These are phyloP conservation scores for Tolypocladium endophyticum DNA, from an alignment of 2,329 filamentous ascomycete species.

Conservation along the genomic window DNA sequence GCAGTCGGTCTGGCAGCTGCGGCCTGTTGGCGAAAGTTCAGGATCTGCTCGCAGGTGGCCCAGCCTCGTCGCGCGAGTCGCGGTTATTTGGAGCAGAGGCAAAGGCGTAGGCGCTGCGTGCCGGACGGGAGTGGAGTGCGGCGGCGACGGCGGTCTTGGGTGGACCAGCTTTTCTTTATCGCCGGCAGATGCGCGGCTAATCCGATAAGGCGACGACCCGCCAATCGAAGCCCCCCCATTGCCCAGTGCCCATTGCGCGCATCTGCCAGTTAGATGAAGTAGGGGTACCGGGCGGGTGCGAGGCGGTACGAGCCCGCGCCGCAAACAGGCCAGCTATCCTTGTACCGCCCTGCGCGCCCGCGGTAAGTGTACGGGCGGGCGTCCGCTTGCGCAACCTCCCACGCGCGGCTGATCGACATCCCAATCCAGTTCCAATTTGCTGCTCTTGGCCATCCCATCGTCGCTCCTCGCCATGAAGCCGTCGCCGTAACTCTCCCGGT, in stretches of 20 bases:
- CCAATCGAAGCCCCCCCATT: background rate
- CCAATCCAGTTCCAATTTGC: background rate
- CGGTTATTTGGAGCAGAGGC: background rate
- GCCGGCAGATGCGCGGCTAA: constrained; percentile 2
- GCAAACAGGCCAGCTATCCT: background rate
- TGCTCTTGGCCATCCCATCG: background rate
- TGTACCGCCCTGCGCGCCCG: background rate
- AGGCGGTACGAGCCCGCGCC: background rate
- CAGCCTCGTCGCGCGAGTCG: background rate
- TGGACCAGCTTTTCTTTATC: background rate
- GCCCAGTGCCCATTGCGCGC: background rate
- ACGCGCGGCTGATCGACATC: background rate
- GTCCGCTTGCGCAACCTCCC: background rate
- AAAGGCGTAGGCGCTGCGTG: no score
- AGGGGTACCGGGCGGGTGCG: background rate
- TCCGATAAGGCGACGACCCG: background rate
- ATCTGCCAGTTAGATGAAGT: background rate
- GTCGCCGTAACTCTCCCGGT: background rate
- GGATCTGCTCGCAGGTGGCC: background rate
- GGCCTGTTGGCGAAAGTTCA: background rate
- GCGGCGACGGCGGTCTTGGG: no score
- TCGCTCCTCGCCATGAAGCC: background rate
- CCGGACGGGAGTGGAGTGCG: background rate
- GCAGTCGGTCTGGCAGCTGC: background rate
- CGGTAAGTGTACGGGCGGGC: background rate